Evolutionary conservation across 352 stramenopile genomes (phyloP), one percentile per base, ranked within the genome.

Genomic region (Pythium volutum): DNA sequence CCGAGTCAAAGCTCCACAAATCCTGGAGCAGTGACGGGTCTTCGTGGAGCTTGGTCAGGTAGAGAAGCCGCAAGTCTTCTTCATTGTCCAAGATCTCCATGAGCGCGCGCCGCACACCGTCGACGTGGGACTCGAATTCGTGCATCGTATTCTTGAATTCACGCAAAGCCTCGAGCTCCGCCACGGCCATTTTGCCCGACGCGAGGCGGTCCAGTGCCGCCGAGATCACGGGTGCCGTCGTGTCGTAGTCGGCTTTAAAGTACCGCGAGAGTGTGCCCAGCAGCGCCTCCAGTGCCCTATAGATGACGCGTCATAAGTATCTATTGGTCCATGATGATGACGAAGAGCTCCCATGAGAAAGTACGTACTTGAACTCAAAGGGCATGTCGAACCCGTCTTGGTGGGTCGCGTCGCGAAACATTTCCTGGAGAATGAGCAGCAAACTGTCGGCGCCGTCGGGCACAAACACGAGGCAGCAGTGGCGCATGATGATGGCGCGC

Each of bases 61-160:
- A 88, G 20, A 89, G 56, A 36, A 88, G 45, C 10, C 77, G 78
- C 51, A 89, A 55, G 46, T 89, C 80, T 57, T 88, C 76, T 69
- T 89, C 80, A 52, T 87, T 88, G 56, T 89, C 77, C 15, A 89
- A 64, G 10, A 87, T 64, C 43, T 87, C 76, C 77, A 89, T 88
- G 4, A 89, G 56, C 25, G 75, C 69, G 12, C 80, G 73, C 22
- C 80, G 80, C 31, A 88, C 65, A 9, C 72, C 72, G 29, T 83
- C 74, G 26, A 89, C 80, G 55, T 88, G 80, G 1, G 74, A 69
- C 51, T 89, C 76, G 51, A 88, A 89, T 55, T 89, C 80, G 57
- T 88, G 74, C 68, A 88, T 87, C 0, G 67, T 69, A 48, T 89
- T 89, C 46, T 89, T 89, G 66, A 86, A 85, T 18, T 77, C 73